A percentile compares a stretch with the other conserved stretches of the same genome.
phyloP scores from a whole-genome alignment of 202 grass and related monocot species.

The Digitaria exilis region DNA sequence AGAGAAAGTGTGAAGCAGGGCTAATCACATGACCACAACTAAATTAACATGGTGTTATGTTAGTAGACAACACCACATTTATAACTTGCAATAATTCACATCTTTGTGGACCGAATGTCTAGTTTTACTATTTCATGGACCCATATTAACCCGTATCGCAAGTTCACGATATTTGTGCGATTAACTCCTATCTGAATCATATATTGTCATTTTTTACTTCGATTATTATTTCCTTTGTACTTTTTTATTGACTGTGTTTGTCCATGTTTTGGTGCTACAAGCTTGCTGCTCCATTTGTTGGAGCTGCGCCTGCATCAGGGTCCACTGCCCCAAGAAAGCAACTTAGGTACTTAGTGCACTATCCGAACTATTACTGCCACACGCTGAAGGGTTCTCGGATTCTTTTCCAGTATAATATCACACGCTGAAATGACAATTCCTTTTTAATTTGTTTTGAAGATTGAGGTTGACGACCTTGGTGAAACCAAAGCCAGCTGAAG shows the following conservation, averaged over 20 bases:
- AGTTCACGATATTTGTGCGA: neutral
- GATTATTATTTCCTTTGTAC: neutral
- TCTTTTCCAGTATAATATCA: neutral
- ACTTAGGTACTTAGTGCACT: constrained; percentile 56
- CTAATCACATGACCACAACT: neutral
- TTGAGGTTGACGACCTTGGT: constrained; percentile 74
- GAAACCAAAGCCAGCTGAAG: constrained; percentile 54
- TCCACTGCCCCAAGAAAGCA: constrained; percentile 62
- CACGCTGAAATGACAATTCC: neutral
- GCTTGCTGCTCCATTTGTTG: constrained; percentile 51
- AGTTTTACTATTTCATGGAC: too few species aligned
- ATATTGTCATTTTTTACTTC: neutral
- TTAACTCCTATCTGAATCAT: neutral
- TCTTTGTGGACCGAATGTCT: neutral
- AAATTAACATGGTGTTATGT: neutral
- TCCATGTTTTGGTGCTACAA: constrained; percentile 32
- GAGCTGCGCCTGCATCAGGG: constrained; percentile 18
- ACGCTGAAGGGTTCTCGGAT: neutral
- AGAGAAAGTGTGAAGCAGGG: neutral
- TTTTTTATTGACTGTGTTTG: constrained; percentile 8
- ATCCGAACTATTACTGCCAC: neutral
- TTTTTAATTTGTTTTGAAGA: constrained; percentile 44
- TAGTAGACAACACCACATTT: neutral
- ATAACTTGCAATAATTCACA: neutral
- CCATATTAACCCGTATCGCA: too few species aligned